These are phyloP conservation scores for Saccharum spontaneum DNA, from an alignment of 176 grass and related monocot genomes.

Conservation along the genomic window DNA sequence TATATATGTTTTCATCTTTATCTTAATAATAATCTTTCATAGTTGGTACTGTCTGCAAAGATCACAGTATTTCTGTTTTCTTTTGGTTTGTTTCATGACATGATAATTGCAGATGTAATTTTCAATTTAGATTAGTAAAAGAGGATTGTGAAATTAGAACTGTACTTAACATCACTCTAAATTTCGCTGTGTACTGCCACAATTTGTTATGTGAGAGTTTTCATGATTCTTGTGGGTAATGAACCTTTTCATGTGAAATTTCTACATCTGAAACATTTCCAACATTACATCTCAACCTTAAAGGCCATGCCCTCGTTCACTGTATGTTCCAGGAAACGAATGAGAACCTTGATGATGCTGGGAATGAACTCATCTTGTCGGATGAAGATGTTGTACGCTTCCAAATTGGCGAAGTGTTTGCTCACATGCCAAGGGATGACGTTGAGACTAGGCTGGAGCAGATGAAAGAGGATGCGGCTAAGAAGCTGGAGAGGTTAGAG, in stretches of 20 bases:
- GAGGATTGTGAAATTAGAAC: neutral
- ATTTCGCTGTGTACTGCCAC: neutral
- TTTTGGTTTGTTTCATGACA: neutral
- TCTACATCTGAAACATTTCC: neutral
- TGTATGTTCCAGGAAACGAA: slow-evolving; percentile 69
- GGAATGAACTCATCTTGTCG: slow-evolving; percentile 89
- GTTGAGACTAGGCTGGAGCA: slow-evolving; percentile 82
- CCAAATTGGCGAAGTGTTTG: slow-evolving; percentile 92
- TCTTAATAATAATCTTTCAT: neutral
- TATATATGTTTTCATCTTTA: neutral
- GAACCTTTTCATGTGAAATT: neutral
- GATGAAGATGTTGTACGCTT: slow-evolving; percentile 94
- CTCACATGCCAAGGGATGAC: slow-evolving; percentile 82
- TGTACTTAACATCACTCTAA: neutral
- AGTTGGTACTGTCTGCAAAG: neutral
- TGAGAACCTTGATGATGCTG: slow-evolving; percentile 92
- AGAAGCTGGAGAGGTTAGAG: slow-evolving; percentile 71
- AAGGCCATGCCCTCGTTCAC: neutral
- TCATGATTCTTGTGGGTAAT: neutral
- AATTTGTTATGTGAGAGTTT: neutral
- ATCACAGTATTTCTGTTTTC: neutral
- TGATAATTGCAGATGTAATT: neutral
- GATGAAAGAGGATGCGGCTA: slow-evolving; percentile 88
- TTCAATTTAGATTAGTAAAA: neutral
- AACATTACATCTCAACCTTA: neutral